phyloP scores from a whole-genome alignment of 1,284 basidiomycete species.

The Austropuccinia psidii region DNA sequence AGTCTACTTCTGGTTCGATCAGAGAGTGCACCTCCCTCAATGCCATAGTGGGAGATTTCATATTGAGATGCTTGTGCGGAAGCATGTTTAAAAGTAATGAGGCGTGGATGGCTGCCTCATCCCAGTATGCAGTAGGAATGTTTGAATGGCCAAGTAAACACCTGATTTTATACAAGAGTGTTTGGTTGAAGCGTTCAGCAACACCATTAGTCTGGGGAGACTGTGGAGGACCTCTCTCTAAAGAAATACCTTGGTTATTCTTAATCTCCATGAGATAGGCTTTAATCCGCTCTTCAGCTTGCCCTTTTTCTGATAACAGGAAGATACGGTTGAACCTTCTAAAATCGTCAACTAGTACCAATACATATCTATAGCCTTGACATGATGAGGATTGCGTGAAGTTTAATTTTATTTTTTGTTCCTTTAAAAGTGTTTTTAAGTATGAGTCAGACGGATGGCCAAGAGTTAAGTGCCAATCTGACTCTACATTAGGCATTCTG shows the following conservation, averaged over 20 bases:
- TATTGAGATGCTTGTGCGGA: neutral
- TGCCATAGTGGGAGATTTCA: neutral
- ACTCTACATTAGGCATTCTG: neutral
- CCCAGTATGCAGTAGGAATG: neutral
- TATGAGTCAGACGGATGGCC: neutral
- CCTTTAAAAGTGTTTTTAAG: neutral
- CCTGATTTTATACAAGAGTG: neutral
- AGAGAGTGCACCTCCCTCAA: neutral
- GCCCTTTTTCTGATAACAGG: neutral
- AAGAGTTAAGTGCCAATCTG: neutral
- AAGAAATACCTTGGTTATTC: neutral
- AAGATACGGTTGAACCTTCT: neutral
- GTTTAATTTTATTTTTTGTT: too few relatives aligned
- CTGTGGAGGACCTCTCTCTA: neutral
- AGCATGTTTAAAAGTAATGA: neutral
- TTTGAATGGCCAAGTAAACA: neutral
- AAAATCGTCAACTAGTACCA: conserved; percentile 2
- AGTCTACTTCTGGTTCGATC: neutral
- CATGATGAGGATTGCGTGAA: too few relatives aligned
- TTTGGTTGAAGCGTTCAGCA: neutral
- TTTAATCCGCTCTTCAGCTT: neutral
- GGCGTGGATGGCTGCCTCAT: neutral
- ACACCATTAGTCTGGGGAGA: neutral
- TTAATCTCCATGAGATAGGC: neutral
- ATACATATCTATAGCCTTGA: neutral